A percentile compares a stretch with the other conserved stretches of the same genome.
phyloP scores from a whole-genome alignment of 2,329 filamentous ascomycete species.

The Colletotrichum falcatum region DNA sequence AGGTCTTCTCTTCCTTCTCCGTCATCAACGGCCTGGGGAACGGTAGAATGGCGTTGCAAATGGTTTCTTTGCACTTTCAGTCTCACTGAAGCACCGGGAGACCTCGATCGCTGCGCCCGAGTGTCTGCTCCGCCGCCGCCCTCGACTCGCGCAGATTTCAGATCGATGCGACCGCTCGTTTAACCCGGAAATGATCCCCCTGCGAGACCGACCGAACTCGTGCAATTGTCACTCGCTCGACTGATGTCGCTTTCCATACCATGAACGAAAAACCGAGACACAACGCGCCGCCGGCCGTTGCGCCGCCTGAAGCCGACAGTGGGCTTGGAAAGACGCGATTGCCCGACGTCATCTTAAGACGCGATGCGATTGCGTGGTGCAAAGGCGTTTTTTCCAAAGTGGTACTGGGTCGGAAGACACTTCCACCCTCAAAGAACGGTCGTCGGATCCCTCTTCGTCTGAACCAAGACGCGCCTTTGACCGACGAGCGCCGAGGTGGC shows the following conservation, averaged over 20 bases:
- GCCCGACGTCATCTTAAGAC: neutral
- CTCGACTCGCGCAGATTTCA: neutral
- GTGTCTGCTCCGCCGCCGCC: neutral
- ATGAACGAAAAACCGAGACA: conserved; percentile 24
- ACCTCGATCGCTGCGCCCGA: neutral
- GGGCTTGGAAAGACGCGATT: neutral
- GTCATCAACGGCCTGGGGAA: conserved; percentile 4
- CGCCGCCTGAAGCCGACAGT: conserved; percentile 1
- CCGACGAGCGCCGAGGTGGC: conserved; percentile 62
- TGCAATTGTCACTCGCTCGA: conserved; percentile 24
- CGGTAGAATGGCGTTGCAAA: conserved; percentile 20
- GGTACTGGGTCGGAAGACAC: conserved; percentile 73
- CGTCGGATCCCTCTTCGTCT: conserved; percentile 59
- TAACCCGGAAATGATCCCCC: neutral
- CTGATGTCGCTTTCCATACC: neutral
- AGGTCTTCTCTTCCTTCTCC: neutral
- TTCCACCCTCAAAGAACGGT: conserved; percentile 80
- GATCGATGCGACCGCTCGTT: conserved; percentile 18
- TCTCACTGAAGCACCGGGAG: neutral
- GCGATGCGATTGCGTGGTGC: conserved; percentile 34
- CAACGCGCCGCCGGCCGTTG: neutral
- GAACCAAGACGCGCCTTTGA: conserved; percentile 54
- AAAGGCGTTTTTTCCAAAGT: conserved; percentile 58
- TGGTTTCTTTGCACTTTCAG: conserved; percentile 2
- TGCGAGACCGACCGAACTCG: conserved; percentile 9